Conservation (phyloP, 352 stramenopile species). For the Hyaloperonospora brassicae region DNA sequence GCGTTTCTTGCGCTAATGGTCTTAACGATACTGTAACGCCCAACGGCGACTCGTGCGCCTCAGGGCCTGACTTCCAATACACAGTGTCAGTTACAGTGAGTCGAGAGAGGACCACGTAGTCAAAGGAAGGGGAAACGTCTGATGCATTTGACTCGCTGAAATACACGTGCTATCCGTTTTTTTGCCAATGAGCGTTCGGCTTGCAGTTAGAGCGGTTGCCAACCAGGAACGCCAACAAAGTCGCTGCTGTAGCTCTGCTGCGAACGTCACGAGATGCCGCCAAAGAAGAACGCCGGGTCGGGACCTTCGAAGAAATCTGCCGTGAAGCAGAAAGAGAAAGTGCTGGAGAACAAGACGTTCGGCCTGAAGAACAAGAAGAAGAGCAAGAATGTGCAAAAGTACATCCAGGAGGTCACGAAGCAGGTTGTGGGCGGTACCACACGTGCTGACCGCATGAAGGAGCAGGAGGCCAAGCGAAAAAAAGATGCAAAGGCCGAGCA, state of each 20-base stretch:
- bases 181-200: constrained; percentile 10
- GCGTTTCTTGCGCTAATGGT: too few relatives aligned
- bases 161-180: constrained; percentile 1
- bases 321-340: constrained; percentile 89
- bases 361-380: constrained; percentile 99
- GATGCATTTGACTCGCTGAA: constrained; percentile 7
- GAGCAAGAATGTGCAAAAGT: constrained; percentile 93
- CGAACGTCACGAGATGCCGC: constrained; percentile 41
- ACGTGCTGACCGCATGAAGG: constrained; percentile 70
- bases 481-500: constrained; percentile 78
- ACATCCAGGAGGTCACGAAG: constrained; percentile 86
- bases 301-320: constrained; percentile 79
- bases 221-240: constrained; percentile 14
- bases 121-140: neutral
- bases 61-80: too few relatives aligned
- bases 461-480: constrained; percentile 68
- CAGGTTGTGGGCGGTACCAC: constrained; percentile 81
- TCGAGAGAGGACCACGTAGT: too few relatives aligned
- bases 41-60: too few relatives aligned
- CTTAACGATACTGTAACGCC: too few relatives aligned
- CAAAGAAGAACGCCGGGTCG: constrained; percentile 51
- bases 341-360: constrained; percentile 98
- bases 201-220: constrained; percentile 14
- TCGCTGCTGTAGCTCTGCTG: neutral
- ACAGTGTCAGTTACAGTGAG: too few relatives aligned